These are phyloP conservation scores for Phaffomyces antillensis DNA, from an alignment of 805 yeast genomes.

Conservation along the genomic window DNA sequence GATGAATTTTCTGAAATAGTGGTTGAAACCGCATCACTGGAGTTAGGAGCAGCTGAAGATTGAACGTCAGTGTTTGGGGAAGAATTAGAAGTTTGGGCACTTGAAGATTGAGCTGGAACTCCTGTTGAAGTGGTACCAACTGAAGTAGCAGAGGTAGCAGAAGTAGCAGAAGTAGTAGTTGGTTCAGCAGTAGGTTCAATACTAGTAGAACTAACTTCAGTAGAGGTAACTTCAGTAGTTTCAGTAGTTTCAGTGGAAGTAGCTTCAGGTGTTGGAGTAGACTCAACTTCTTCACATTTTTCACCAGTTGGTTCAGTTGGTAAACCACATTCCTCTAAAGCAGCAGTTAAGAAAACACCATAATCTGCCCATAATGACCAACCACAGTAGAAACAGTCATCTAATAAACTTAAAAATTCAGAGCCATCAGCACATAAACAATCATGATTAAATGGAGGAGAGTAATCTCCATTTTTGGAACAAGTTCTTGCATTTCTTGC, in stretches of 20 bases:
- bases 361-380: constrained; percentile 30
- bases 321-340: constrained; percentile 21
- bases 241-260: constrained; percentile 9
- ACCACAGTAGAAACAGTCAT: constrained; percentile 28
- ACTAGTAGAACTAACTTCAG: not conserved
- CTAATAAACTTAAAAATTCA: constrained; percentile 12
- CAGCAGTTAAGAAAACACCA: constrained; percentile 18
- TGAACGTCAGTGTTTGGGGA: not conserved
- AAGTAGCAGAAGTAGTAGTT: not conserved
- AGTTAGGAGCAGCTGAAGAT: not conserved
- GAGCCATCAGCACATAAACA: constrained; percentile 18
- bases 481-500: constrained; percentile 25
- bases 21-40: not conserved
- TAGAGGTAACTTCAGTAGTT: not conserved
- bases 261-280: constrained; percentile 8
- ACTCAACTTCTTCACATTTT: constrained; percentile 8
- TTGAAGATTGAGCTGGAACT: too few species aligned
- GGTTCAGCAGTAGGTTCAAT: not conserved
- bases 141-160: constrained; percentile 7
- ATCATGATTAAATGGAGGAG: constrained; percentile 12
- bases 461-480: constrained; percentile 6
- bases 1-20: not conserved
- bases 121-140: not conserved
- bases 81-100: not conserved
- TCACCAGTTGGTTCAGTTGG: constrained; percentile 25